These are phyloP conservation scores for Talaromyces marneffei DNA, from an alignment of 2,329 filamentous ascomycete genomes.

Conservation along the genomic window DNA sequence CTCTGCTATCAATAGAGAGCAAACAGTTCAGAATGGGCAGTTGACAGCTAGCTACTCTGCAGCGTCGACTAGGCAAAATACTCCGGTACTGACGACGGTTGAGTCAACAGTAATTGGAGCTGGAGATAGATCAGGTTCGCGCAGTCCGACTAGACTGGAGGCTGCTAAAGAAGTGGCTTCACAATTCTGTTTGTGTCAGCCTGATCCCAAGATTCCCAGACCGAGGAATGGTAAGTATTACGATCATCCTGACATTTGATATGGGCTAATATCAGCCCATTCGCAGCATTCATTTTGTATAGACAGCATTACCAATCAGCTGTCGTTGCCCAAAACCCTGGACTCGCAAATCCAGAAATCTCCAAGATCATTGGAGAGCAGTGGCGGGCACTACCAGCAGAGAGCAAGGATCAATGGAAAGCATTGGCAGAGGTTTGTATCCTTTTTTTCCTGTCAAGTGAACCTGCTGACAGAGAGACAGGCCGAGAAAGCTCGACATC, in stretches of 20 bases:
- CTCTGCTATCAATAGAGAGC: conserved; percentile 23
- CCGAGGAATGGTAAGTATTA: conserved; percentile 61
- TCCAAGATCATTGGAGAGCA: conserved; percentile 94
- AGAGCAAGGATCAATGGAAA: conserved; percentile 81
- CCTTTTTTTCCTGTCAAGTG: not conserved
- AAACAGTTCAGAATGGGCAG: conserved; percentile 20
- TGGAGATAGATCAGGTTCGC: conserved; percentile 26
- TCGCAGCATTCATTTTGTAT: conserved; percentile 89
- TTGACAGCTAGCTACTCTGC: conserved; percentile 13
- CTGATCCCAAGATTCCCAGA: conserved; percentile 64
- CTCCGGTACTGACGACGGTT: not conserved
- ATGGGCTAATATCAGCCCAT: not conserved
- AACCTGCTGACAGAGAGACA: conserved; percentile 25
- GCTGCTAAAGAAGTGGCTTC: conserved; percentile 38
- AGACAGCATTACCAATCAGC: conserved; percentile 84
- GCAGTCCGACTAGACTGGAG: conserved; percentile 30
- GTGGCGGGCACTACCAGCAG: conserved; percentile 73
- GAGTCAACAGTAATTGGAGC: not conserved
- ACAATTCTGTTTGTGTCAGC: conserved; percentile 63
- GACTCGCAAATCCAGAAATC: conserved; percentile 88
- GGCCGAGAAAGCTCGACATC: conserved; percentile 86
- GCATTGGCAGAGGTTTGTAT: conserved; percentile 65
- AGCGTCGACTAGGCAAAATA: conserved; percentile 3
- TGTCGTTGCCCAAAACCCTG: conserved; percentile 77
- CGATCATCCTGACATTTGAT: not conserved